Percentiles rank a stretch among this genome's conserved stretches.
Evolutionary conservation across 768 basidiomycete genomes (phyloP).

Genomic region (Agrocybe chaxingu): DNA sequence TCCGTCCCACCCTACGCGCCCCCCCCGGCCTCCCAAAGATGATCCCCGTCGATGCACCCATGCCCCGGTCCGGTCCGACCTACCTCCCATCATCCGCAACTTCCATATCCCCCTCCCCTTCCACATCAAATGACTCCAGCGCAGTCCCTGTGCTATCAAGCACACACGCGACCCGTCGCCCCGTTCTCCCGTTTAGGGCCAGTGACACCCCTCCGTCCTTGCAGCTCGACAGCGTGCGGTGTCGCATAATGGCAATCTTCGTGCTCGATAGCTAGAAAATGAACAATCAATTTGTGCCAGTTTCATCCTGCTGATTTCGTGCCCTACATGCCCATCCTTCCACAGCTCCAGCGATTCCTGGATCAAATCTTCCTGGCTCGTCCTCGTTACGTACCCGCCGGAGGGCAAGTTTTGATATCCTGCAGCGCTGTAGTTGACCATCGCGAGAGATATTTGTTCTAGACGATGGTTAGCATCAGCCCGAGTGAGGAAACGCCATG

Average conservation of each 20-base stretch:
- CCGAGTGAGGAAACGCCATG: constrained; percentile 17
- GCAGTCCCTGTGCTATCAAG: constrained; percentile 59
- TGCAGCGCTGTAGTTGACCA: constrained; percentile 58
- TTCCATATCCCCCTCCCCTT: constrained; percentile 59
- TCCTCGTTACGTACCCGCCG: constrained; percentile 48
- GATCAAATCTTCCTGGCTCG: constrained; percentile 67
- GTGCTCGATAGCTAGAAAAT: constrained; percentile 45
- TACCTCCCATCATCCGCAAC: constrained; percentile 29
- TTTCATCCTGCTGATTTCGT: constrained; percentile 16
- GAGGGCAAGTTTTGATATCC: constrained; percentile 52
- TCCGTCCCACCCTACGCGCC: constrained; percentile 28
- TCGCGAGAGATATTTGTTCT: constrained; percentile 62
- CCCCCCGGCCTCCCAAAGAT: constrained; percentile 21
- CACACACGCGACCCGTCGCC: constrained; percentile 74
- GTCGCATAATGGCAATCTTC: constrained; percentile 52
- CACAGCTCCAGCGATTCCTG: constrained; percentile 49
- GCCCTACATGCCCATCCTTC: constrained; percentile 64
- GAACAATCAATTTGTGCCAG: constrained; percentile 28
- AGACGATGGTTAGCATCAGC: constrained; percentile 34
- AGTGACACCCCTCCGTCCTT: constrained; percentile 51
- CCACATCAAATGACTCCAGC: constrained; percentile 77
- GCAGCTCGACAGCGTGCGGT: constrained; percentile 53
- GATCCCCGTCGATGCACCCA: constrained; percentile 25
- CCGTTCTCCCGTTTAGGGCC: constrained; percentile 71
- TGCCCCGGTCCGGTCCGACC: constrained; percentile 18